Conservation (phyloP, 2,329 filamentous ascomycete genomes). For the Cladosporium halotolerans region DNA sequence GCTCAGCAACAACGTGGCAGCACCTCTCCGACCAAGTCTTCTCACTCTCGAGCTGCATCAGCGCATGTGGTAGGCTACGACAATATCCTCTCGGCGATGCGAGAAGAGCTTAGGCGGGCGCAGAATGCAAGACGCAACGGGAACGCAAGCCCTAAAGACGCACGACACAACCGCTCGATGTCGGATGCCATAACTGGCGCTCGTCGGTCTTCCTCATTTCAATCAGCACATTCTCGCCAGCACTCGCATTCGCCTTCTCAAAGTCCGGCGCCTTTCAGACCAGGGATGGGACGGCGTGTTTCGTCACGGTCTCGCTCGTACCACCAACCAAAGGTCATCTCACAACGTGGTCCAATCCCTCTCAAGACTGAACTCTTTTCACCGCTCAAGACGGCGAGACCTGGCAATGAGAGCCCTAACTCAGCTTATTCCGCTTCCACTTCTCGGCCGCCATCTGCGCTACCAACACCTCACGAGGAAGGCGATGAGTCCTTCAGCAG, state of each 20-base stretch:
- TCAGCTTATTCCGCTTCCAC: constrained; percentile 4
- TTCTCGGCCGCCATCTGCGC: not conserved
- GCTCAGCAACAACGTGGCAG: constrained; percentile 12
- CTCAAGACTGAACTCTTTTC: constrained; percentile 31
- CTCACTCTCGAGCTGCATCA: not conserved
- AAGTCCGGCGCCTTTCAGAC: constrained; percentile 17
- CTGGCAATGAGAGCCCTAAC: not conserved
- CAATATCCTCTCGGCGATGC: constrained; percentile 30
- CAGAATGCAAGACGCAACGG: constrained; percentile 8
- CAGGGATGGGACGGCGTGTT: constrained; percentile 20
- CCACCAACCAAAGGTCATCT: constrained; percentile 26
- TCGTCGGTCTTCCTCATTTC: not conserved
- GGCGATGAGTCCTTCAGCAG: not conserved
- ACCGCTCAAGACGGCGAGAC: constrained; percentile 24
- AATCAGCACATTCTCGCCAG: constrained; percentile 12
- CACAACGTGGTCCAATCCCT: constrained; percentile 25
- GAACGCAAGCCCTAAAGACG: constrained; percentile 7
- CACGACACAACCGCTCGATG: not conserved
- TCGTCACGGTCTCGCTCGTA: constrained; percentile 26
- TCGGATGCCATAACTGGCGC: constrained; percentile 3
- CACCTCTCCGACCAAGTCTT: not conserved
- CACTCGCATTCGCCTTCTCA: constrained; percentile 16
- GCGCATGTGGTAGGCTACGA: constrained; percentile 24
- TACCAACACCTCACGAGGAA: constrained; percentile 7
- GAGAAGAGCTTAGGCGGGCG: constrained; percentile 25